A percentile compares a stretch with the other conserved stretches of the same genome.
These are phyloP conservation scores for Dispira parvispora DNA, from an alignment of 192 early-diverging fungal species.

Conservation along the genomic window DNA sequence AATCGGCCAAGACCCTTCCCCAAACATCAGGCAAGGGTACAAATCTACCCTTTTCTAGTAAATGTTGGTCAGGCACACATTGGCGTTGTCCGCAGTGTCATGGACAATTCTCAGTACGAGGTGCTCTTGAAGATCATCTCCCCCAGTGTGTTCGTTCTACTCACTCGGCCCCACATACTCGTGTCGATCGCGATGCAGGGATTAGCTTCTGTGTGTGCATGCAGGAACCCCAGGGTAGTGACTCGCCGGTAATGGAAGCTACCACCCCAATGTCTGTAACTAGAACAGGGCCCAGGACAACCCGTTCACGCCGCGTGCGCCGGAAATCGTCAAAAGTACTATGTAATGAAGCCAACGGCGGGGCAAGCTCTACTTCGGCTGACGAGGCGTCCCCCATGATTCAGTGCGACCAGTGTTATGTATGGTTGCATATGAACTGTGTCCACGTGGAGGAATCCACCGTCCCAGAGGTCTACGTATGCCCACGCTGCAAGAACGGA, in stretches of 20 bases:
- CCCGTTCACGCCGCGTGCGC: background rate
- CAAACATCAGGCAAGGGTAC: too few relatives aligned
- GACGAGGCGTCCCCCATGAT: conserved; percentile 43
- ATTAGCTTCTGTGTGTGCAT: conserved; percentile 2
- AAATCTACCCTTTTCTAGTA: too few relatives aligned
- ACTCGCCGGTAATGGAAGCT: background rate
- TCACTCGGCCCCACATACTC: too few relatives aligned
- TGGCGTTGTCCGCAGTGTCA: too few relatives aligned
- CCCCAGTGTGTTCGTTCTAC: too few relatives aligned
- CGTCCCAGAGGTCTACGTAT: conserved; percentile 42
- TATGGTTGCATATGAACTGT: conserved; percentile 58
- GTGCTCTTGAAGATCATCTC: too few relatives aligned
- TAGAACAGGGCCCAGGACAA: background rate
- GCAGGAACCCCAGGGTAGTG: background rate
- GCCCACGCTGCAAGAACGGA: conserved; percentile 28
- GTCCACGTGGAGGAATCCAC: conserved; percentile 36
- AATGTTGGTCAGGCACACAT: too few relatives aligned
- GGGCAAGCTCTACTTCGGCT: background rate
- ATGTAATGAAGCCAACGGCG: background rate
- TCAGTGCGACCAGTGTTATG: conserved; percentile 52
- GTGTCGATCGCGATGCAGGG: conserved; percentile 5
- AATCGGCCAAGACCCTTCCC: too few relatives aligned
- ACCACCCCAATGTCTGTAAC: background rate
- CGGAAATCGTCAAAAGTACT: background rate
- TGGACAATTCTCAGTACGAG: too few relatives aligned